These are phyloP conservation scores for Trichoderma reesei DNA, from an alignment of 495 filamentous ascomycete species.

Conservation along the genomic window DNA sequence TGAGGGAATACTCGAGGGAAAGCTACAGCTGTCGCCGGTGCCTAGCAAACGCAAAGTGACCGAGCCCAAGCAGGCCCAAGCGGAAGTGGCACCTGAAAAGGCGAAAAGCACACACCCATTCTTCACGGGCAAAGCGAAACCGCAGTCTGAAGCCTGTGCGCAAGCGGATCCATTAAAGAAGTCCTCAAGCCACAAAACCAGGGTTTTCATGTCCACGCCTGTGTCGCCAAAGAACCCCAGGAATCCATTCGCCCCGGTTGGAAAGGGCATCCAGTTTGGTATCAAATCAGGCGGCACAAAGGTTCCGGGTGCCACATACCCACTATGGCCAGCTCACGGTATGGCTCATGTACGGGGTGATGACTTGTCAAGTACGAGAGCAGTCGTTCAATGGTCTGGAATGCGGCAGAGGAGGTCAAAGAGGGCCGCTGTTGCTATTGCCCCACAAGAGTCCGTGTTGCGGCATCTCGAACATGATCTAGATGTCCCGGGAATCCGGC, in stretches of 20 bases:
- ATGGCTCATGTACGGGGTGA: constrained; percentile 49
- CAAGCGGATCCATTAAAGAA: constrained; percentile 15
- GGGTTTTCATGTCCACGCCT: constrained; percentile 26
- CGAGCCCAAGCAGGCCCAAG: background rate
- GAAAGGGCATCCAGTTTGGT: constrained; percentile 13
- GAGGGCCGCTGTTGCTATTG: constrained; percentile 32
- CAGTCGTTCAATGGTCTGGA: background rate
- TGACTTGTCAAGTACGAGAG: background rate
- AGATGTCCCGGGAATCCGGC: constrained; percentile 19
- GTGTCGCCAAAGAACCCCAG: constrained; percentile 22
- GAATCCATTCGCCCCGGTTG: constrained; percentile 16
- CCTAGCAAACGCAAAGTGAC: background rate
- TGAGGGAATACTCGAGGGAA: constrained; percentile 20
- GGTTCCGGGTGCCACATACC: constrained; percentile 48
- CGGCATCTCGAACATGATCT: constrained; percentile 22
- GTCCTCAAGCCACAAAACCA: constrained; percentile 2
- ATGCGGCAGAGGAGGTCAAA: constrained; percentile 38
- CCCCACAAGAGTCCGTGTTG: constrained; percentile 35
- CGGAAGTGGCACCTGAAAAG: background rate
- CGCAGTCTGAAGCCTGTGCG: constrained; percentile 13
- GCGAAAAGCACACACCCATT: constrained; percentile 60
- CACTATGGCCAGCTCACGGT: constrained; percentile 62
- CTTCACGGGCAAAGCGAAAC: constrained; percentile 44
- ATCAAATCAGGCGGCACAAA: constrained; percentile 27
- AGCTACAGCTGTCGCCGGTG: background rate